phyloP scores from a whole-genome alignment of 2,329 filamentous ascomycete species.

The Didymella exigua region DNA sequence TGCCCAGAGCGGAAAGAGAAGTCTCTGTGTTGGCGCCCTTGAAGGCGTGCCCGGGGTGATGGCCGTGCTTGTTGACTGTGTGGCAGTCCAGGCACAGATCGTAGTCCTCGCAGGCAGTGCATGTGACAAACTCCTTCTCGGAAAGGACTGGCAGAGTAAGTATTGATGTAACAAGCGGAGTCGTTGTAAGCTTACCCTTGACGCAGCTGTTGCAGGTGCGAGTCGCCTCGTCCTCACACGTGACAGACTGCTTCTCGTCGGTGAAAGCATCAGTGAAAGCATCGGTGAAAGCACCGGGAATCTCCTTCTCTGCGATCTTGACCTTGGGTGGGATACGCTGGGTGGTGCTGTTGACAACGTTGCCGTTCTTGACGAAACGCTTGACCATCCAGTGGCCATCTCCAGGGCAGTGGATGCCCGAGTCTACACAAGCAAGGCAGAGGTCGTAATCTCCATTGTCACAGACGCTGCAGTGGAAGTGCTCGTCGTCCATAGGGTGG shows the following conservation, averaged over 20 bases:
- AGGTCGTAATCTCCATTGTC: slow-evolving; percentile 94
- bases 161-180: slow-evolving; percentile 25
- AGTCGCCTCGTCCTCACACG: slow-evolving; percentile 50
- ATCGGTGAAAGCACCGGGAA: slow-evolving; percentile 55
- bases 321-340: slow-evolving; percentile 75
- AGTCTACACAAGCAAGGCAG: slow-evolving; percentile 77
- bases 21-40: slow-evolving; percentile 68
- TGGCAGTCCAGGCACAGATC: slow-evolving; percentile 90
- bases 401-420: slow-evolving; percentile 77
- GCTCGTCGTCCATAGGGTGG: slow-evolving; percentile 74
- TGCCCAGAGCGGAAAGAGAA: slow-evolving; percentile 62
- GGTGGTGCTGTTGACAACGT: slow-evolving; percentile 83
- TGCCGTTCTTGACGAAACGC: slow-evolving; percentile 77
- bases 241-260: slow-evolving; percentile 52
- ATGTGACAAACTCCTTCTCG: slow-evolving; percentile 84
- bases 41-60: slow-evolving; percentile 88
- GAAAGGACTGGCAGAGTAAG: slow-evolving; percentile 62
- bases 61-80: slow-evolving; percentile 76
- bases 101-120: slow-evolving; percentile 82
- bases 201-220: slow-evolving; percentile 78
- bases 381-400: slow-evolving; percentile 93
- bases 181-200: slow-evolving; percentile 53
- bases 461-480: slow-evolving; percentile 95
- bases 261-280: slow-evolving; percentile 54
- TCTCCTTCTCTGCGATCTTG: slow-evolving; percentile 46